Evolutionary conservation across 129 eudicot genomes (phyloP).

Genomic region (Chrysanthemum makinoi): DNA sequence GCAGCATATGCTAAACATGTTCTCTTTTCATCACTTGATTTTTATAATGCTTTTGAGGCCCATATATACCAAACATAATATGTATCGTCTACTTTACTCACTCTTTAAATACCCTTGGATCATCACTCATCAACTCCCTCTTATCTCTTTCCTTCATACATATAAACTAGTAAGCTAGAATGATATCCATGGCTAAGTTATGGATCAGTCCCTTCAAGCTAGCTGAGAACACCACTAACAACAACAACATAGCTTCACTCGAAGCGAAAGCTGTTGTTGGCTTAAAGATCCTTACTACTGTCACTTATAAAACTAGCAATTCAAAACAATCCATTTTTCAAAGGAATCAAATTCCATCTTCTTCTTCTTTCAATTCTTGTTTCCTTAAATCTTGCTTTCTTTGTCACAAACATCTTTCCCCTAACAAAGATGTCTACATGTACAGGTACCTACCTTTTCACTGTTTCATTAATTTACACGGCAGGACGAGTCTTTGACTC

Average conservation of each 20-base stretch:
- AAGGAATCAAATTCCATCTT: conserved; percentile 13
- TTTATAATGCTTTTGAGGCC: too few species aligned
- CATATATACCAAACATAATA: neutral
- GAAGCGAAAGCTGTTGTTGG: conserved; percentile 33
- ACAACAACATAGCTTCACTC: neutral
- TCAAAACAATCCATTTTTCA: conserved; percentile 33
- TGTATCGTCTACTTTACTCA: neutral
- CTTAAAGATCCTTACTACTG: conserved; percentile 27
- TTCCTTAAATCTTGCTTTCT: conserved; percentile 55
- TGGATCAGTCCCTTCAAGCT: conserved; percentile 2
- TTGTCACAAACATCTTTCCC: conserved; percentile 47
- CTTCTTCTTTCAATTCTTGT: neutral
- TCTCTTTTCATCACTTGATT: too few species aligned
- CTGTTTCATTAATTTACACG: too few species aligned
- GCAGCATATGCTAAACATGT: too few species aligned
- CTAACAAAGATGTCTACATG: conserved; percentile 61
- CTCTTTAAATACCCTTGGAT: neutral
- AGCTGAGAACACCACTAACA: neutral
- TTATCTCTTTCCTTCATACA: neutral
- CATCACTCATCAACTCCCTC: neutral
- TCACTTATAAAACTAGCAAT: neutral
- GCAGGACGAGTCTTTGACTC: too few species aligned
- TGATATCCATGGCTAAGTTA: conserved; percentile 17
- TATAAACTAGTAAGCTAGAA: too few species aligned
- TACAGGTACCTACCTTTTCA: conserved; percentile 36